These are phyloP conservation scores for Emmonsia crescens DNA, from an alignment of 2,329 filamentous ascomycete genomes.

Conservation along the genomic window DNA sequence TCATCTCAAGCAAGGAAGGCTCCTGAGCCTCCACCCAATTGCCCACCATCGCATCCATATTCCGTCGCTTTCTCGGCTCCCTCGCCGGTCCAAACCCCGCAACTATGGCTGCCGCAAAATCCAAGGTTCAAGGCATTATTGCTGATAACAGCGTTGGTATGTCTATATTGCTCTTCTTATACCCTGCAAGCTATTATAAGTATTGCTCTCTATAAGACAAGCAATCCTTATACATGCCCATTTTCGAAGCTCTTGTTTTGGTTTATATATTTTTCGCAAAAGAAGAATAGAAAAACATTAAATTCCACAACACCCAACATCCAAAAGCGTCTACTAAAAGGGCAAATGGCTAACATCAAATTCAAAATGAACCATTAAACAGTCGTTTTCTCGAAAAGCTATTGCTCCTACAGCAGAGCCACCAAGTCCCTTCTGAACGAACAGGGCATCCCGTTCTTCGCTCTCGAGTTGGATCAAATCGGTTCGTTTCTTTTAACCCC, in stretches of 20 bases:
- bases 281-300: not conserved
- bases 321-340: not conserved
- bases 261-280: not conserved
- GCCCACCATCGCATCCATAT: constrained; percentile 55
- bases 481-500: constrained; percentile 43
- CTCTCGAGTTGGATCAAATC: constrained; percentile 75
- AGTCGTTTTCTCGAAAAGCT: constrained; percentile 96
- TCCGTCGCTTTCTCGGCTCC: constrained; percentile 59
- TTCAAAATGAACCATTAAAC: not conserved
- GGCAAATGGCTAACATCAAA: not conserved
- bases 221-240: too few relatives aligned
- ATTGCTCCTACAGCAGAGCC: constrained; percentile 82
- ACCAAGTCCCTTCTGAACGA: constrained; percentile 65
- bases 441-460: constrained; percentile 59
- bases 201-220: not conserved
- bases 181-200: not conserved
- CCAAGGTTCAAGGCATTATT: constrained; percentile 77
- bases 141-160: constrained; percentile 75
- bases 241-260: not conserved
- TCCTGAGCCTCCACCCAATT: not conserved
- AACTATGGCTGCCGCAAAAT: constrained; percentile 71
- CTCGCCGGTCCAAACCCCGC: constrained; percentile 46
- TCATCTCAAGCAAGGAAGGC: not conserved
- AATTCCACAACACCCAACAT: not conserved
- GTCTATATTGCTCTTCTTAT: constrained; percentile 21